Evolutionary conservation across 2,329 filamentous ascomycete species (phyloP), one percentile per base, ranked within the genome.

Genomic region (Cucurbitaria berberidis): DNA sequence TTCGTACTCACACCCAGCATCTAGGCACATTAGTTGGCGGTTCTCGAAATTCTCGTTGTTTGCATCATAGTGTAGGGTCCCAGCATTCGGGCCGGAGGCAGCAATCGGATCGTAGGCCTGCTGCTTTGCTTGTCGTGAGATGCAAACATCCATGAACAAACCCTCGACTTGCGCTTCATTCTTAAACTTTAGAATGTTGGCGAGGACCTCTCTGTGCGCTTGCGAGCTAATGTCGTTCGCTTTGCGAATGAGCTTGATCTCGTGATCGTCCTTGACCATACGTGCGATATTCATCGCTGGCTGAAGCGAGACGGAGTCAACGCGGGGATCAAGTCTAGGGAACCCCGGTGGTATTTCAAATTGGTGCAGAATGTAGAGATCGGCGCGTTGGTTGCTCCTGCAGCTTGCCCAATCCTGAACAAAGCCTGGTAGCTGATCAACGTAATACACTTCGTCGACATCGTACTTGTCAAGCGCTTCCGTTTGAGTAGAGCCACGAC

Each of bases 81-180:
- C 87, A 5, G 89, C 92, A 68, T 95, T 95, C n/a, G 81, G 71
- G 1, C 93, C 93, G 1, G 89, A 86, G 1, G 90, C 93, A 40
- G 90, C 91, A 63, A 99, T 97, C n/a, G 92, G 84, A 41, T 88
- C 85, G 72, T 99, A 99, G 0, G 93, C 87, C 78, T 96, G 90
- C 45, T 85, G 80, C 59, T 89, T 89, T 3, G 90, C 89, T 57
- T 89, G 89, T 46, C 83, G 80, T 7, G 87, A 82, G 44, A 90
- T 86, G 72, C 91, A 96, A 19, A 84, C 84, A 29, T 85, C 82
- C 21, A 88, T 79, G 69, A 96, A 96, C 10, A 88, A 78, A 38
- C 89, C 91, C 69, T 96, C 89, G 22, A 96, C 83, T 63, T 97
- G 86, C 30, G 89, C 85, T 78, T 99, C 93, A 63, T 90, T 96